A percentile compares a stretch with the other conserved stretches of the same genome.
These are phyloP conservation scores for Carpinus fangiana DNA, from an alignment of 306 rosid genomes.

Conservation along the genomic window DNA sequence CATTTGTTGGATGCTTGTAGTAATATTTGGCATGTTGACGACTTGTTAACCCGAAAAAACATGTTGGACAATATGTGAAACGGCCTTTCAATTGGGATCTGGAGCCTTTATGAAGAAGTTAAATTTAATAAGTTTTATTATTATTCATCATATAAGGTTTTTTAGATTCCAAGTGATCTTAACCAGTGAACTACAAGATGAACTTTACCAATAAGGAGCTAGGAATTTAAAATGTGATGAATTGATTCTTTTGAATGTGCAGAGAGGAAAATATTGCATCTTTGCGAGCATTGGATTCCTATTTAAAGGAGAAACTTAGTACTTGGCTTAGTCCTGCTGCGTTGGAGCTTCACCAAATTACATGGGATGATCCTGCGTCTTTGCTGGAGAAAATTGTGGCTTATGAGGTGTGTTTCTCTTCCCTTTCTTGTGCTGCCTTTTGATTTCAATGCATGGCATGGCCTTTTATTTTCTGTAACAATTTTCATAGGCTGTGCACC, in stretches of 20 bases:
- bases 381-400: conserved; percentile 96
- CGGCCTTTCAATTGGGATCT: neutral
- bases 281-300: conserved; percentile 82
- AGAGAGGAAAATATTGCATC: conserved; percentile 81
- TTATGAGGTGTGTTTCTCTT: conserved; percentile 62
- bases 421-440: conserved; percentile 24
- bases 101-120: neutral
- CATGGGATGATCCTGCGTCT: conserved; percentile 98
- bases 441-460: neutral
- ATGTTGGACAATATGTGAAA: neutral
- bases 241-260: conserved; percentile 25
- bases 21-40: neutral
- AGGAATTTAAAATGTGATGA: conserved; percentile 25
- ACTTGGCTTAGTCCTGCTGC: conserved; percentile 97
- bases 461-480: conserved; percentile 25
- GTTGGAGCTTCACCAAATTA: conserved; percentile 93
- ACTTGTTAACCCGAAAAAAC: neutral
- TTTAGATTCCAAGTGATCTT: neutral
- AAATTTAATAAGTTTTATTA: neutral
- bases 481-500: conserved; percentile 87
- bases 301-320: conserved; percentile 80
- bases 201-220: neutral
- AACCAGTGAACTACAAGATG: neutral
- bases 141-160: neutral
- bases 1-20: neutral